Percentiles rank a stretch among this genome's conserved stretches.
phyloP scores from a whole-genome alignment of 202 grass and related monocot genomes.

The Hordeum pubiflorum region DNA sequence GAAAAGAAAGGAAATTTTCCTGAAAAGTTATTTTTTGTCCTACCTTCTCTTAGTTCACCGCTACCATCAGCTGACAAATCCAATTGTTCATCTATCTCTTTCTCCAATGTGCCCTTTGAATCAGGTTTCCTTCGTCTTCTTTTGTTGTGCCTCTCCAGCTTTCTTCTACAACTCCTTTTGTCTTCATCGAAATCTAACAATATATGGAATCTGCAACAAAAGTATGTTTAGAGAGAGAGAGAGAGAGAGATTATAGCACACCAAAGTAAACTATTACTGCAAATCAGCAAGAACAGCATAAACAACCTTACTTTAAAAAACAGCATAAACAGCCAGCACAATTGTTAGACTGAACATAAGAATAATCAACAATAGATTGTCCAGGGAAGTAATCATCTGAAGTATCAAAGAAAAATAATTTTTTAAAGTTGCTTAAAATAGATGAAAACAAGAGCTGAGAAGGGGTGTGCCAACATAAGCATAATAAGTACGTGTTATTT shows the following conservation, averaged over 20 bases:
- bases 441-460: background rate
- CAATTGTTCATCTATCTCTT: conserved; percentile 57
- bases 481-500: too few species aligned
- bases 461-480: background rate
- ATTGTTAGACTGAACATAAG: background rate
- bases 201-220: conserved; percentile 77
- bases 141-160: conserved; percentile 91
- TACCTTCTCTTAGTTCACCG: conserved; percentile 51
- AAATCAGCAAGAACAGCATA: background rate
- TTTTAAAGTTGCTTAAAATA: background rate
- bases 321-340: background rate
- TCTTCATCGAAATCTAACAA: conserved; percentile 94
- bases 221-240: background rate
- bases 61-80: conserved; percentile 51
- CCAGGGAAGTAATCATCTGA: background rate
- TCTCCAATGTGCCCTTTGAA: conserved; percentile 52
- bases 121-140: conserved; percentile 76
- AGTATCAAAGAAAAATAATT: background rate
- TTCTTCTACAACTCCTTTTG: conserved; percentile 97
- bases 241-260: background rate
- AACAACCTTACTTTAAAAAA: background rate
- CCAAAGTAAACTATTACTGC: background rate
- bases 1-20: background rate
- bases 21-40: background rate
- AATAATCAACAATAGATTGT: background rate